Percentiles rank a stretch among this genome's conserved stretches.
Evolutionary conservation across 2,329 filamentous ascomycete genomes (phyloP).

Genomic region (Microcyclospora tardicrescens): DNA sequence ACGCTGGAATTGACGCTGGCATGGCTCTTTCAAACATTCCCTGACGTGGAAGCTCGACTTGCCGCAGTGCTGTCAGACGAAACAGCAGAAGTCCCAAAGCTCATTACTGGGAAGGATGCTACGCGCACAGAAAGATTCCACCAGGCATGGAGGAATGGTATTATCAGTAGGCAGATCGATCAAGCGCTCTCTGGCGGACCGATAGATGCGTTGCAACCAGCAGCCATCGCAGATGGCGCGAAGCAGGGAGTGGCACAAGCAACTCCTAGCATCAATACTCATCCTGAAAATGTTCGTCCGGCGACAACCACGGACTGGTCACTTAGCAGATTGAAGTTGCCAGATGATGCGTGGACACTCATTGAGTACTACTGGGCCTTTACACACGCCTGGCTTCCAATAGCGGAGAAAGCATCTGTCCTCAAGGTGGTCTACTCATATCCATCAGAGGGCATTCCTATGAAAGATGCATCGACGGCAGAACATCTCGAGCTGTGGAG

Average conservation of each 20-base stretch:
- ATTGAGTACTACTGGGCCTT: constrained; percentile 64
- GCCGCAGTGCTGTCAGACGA: constrained; percentile 39
- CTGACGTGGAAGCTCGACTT: constrained; percentile 46
- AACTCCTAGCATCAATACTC: neutral
- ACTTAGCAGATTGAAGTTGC: constrained; percentile 27
- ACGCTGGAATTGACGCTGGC: constrained; percentile 58
- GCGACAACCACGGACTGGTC: neutral
- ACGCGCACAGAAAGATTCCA: constrained; percentile 45
- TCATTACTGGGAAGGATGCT: constrained; percentile 41
- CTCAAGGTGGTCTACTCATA: constrained; percentile 46
- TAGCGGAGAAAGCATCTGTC: constrained; percentile 54
- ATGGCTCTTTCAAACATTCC: constrained; percentile 50
- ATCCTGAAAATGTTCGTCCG: neutral
- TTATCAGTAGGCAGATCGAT: constrained; percentile 50
- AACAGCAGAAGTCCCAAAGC: constrained; percentile 23
- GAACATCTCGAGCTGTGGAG: constrained; percentile 35
- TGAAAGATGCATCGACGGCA: constrained; percentile 18
- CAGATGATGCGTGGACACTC: constrained; percentile 44
- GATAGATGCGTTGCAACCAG: constrained; percentile 10
- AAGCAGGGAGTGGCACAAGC: neutral
- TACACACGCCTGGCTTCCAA: constrained; percentile 64
- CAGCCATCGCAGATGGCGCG: neutral
- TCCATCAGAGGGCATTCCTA: constrained; percentile 29
- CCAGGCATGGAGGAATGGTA: constrained; percentile 48
- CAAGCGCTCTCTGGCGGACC: constrained; percentile 40